Evolutionary conservation across 768 basidiomycete species (phyloP), one percentile per base, ranked within the genome.

Genomic region (Gloeophyllum trabeum): DNA sequence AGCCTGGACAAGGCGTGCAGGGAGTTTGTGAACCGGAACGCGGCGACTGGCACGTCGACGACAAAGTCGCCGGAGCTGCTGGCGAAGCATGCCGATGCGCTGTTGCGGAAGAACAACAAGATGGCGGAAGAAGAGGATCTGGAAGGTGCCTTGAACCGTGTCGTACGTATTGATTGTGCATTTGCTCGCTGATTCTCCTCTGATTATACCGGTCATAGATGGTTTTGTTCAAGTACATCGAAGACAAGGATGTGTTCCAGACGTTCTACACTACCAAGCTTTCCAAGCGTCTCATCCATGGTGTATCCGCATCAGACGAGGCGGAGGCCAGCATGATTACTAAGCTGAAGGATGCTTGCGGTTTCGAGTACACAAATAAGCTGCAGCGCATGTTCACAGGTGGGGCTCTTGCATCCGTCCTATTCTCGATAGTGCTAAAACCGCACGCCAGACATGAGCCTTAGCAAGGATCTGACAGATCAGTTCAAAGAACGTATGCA

Each of bases 241-340:
- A 93, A 58, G 93, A 98, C 70, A 96, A 96, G 67, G 94, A 99
- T 50, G 89, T 98, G 10, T 99, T 97, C 79, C 92, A 94, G 57
- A 86, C 86, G 14, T 98, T 94, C 71, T 98, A 99, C 65, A 86
- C 84, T 13, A 94, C 89, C 48, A 93, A 89, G 60, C 64, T 98
- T 19, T 88, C 88, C 25, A 88, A 87, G 57, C 90, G 94, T 46
- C 78, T 99, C 20, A 90, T 99, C 51, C 81, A 88, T 50, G 78
- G 79, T 10, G 79, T 86, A 2, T 97, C 91, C 7, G 88, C 89
- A 5, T 97, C 93, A 2, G 93, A 97, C 52, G 94, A 99, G 61
- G 85, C 83, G 39, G 94, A 99, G 58, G 82, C 88, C 20, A 92
- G 84, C 60, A 99, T 99, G 94, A 96, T 97, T 51, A 84, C 89